Evolutionary conservation across 2,329 filamentous ascomycete species (phyloP), one percentile per base, ranked within the genome.

Genomic region (Arthroderma uncinatum): DNA sequence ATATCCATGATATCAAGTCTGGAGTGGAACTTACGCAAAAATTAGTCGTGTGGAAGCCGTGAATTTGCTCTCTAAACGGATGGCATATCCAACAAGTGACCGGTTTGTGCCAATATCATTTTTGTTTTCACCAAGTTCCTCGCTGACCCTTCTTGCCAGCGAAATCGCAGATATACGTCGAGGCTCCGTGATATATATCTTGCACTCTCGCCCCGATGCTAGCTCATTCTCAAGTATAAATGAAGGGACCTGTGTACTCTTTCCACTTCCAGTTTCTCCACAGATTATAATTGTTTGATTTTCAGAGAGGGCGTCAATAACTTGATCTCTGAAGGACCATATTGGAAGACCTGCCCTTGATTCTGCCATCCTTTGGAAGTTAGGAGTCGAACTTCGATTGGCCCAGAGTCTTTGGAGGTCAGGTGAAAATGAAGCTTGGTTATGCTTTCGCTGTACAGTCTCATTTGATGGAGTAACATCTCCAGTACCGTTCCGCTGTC

Each of bases 91-190:
- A 21, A 98, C 85, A 1, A 98, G 78, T 2, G 93, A 97, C 55
- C 87, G 80, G 42, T 77, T 74, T 0, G 89, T 94, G 39, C 93
- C 93, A 42, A 97, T 73, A 61, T 95, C 92, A 58, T 82, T 82
- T 61, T 83, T 86, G 55, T 79, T 82, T 70, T 98, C 93, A 6
- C 93, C 93, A 23, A 98, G 79, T 68, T 98, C 93, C 70, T 96
- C 89, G 66, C 91, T 95, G 16, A 98, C 93, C 67, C 93, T 85
- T 57, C 88, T 84, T 40, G 93, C 93, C 52, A 98, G 77, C 12
- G 93, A 97, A 40, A 98, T 92, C 8, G 93, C 93, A 14, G 93
- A 98, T 60, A 98, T 98, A 68, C 93, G 84, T 44, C 93, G 84
- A 36, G 93, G 93, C 68, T 98, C 91, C 0, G 93, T 96, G 68